Percentiles rank a stretch among this genome's conserved stretches.
Conservation (phyloP, 345 rosid species). For the Rhodomyrtus tomentosa region DNA sequence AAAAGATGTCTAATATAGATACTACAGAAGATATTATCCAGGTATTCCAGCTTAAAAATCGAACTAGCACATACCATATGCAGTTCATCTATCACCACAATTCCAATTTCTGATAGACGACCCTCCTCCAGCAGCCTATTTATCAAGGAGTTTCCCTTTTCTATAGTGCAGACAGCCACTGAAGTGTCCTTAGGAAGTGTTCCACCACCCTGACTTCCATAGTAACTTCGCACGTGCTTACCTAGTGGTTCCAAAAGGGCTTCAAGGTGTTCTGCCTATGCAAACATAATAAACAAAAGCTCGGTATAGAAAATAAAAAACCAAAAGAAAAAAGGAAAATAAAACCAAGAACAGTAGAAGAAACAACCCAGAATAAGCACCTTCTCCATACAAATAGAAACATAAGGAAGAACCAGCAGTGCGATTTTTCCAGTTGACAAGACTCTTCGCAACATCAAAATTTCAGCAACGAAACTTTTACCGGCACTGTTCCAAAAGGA, state of each 20-base stretch:
- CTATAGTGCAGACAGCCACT: constrained; percentile 98
- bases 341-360: neutral
- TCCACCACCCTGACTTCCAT: constrained; percentile 96
- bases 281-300: neutral
- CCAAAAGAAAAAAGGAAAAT: neutral
- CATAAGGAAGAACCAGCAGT: constrained; percentile 93
- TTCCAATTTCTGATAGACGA: constrained; percentile 89
- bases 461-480: constrained; percentile 97
- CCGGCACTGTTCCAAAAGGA: constrained; percentile 60
- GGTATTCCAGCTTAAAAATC: neutral
- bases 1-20: neutral
- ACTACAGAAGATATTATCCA: neutral
- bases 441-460: constrained; percentile 87
- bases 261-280: constrained; percentile 93
- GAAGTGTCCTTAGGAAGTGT: constrained; percentile 92
- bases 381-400: constrained; percentile 94
- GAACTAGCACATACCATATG: constrained; percentile 60
- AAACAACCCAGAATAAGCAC: constrained; percentile 18
- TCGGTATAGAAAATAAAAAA: neutral
- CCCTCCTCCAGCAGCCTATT: constrained; percentile 93
- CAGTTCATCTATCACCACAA: constrained; percentile 90
- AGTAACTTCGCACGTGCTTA: constrained; percentile 84
- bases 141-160: constrained; percentile 87
- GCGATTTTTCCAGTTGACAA: constrained; percentile 77
- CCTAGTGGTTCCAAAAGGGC: constrained; percentile 86